Base-by-base conservation (phyloP, 805 yeast genomes). In the Geotrichum ghanense region DNA sequence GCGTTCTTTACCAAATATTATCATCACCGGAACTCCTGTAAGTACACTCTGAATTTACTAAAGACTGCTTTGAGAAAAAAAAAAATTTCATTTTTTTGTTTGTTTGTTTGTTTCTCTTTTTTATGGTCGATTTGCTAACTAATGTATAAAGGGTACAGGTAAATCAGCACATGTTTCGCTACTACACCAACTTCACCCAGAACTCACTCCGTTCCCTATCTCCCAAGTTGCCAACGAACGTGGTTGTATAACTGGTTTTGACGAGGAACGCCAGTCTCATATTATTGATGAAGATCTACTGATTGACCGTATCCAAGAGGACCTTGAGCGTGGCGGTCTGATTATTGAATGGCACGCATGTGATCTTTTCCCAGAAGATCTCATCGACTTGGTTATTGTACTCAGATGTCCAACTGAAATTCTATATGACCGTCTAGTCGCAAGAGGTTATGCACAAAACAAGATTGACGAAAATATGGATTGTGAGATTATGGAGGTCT, bases 311-410 rank as follows among this genome's bases (percentile, higher is more conserved):
- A 64, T 92, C 44, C 96, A 89, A 62, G 80, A 81, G 4, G 74
- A 81, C 35, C 69, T 89, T 43, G 82, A 81, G 45, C 69, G 77
- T 52, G 99, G 99, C n/a, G 95, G 94, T 1, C 71, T 74, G n/a
- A 69, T 92, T 6, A 72, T 92, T 10, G 99, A 92, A 64, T 92
- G 98, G 98, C 99, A 92, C 62, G 92, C 90, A 41, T 87, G 95
- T 65, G 98, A 92, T 58, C 76, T 86, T 19, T 90, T 92, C 60
- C 97, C 97, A 1, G 97, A 88, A 60, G 70, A 94, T 54, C 74
- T 87, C 61, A 84, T 92, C 45, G 99, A 92, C 63, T 71, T 92
- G 51, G 97, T 92, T 3, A 83, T 88, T 35, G 98, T 92, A 1
- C 70, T 92, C 47, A 72, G 89, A 53, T 80, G 95, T 41, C 83